phyloP scores from a whole-genome alignment of 2,329 filamentous ascomycete genomes.

The Nemania serpens region DNA sequence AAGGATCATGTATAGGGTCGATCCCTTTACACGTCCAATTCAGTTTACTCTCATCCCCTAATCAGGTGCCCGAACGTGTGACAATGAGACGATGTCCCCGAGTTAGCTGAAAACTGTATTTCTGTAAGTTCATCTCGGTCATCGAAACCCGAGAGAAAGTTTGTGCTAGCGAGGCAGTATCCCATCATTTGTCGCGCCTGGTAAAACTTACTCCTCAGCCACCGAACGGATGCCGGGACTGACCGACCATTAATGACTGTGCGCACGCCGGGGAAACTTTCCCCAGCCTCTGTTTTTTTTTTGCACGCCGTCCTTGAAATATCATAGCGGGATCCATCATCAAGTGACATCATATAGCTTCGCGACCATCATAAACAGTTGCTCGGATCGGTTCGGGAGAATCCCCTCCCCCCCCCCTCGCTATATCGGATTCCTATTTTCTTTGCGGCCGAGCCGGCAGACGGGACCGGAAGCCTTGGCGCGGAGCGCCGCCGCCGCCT shows the following conservation, averaged over 20 bases:
- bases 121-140: neutral
- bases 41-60: neutral
- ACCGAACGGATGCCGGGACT: neutral
- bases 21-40: neutral
- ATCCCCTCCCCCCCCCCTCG: too few species aligned
- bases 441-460: too few species aligned
- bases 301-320: too few species aligned
- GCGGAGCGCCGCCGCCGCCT: neutral
- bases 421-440: too few species aligned
- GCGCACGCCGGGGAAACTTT: too few species aligned
- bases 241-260: too few species aligned
- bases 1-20: neutral
- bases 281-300: too few species aligned
- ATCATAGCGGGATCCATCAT: too few species aligned
- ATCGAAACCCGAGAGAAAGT: neutral
- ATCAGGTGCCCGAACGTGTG: neutral
- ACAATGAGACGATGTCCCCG: neutral
- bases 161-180: neutral
- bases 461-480: neutral
- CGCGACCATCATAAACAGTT: neutral
- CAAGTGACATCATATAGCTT: neutral
- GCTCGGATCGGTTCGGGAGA: too few species aligned
- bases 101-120: neutral
- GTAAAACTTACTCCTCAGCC: neutral
- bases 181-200: neutral